These are phyloP conservation scores for Monosporozyma aerobia DNA, from an alignment of 805 yeast species.

Conservation along the genomic window DNA sequence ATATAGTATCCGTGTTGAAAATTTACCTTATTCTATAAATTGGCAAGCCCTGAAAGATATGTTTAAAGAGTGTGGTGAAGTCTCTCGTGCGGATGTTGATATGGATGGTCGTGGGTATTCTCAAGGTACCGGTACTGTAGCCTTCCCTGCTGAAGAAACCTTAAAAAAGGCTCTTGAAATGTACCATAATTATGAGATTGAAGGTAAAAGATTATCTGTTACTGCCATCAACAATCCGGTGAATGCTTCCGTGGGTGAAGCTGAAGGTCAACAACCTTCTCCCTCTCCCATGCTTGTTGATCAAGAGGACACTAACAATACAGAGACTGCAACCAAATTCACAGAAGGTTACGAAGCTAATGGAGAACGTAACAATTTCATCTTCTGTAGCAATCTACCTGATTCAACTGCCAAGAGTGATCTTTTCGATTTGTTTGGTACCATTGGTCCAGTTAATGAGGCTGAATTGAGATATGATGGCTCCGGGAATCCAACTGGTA, in stretches of 20 bases:
- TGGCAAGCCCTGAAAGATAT: slow-evolving; percentile 85
- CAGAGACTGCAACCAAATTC: slow-evolving; percentile 35
- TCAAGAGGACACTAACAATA: neutral
- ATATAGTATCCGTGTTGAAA: slow-evolving; percentile 63
- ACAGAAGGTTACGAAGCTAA: slow-evolving; percentile 56
- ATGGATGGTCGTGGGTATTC: slow-evolving; percentile 57
- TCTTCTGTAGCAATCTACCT: slow-evolving; percentile 75
- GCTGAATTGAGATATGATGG: slow-evolving; percentile 67
- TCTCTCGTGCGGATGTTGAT: slow-evolving; percentile 75
- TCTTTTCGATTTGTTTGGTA: slow-evolving; percentile 74
- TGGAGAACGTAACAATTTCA: slow-evolving; percentile 50
- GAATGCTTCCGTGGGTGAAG: neutral
- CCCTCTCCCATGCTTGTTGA: neutral
- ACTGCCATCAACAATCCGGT: neutral
- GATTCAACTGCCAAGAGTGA: slow-evolving; percentile 83
- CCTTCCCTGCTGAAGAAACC: slow-evolving; percentile 51
- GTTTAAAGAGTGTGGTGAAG: slow-evolving; percentile 67
- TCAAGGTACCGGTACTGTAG: slow-evolving; percentile 74
- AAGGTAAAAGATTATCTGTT: slow-evolving; percentile 12
- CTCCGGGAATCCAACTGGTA: slow-evolving; percentile 65
- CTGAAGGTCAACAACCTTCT: neutral
- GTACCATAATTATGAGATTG: slow-evolving; percentile 54
- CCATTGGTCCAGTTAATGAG: slow-evolving; percentile 62
- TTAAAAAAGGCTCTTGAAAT: slow-evolving; percentile 67
- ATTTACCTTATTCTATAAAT: slow-evolving; percentile 69